Evolutionary conservation across 139 green algal genomes (phyloP).

Genomic region (Parachlorella kessleri): DNA sequence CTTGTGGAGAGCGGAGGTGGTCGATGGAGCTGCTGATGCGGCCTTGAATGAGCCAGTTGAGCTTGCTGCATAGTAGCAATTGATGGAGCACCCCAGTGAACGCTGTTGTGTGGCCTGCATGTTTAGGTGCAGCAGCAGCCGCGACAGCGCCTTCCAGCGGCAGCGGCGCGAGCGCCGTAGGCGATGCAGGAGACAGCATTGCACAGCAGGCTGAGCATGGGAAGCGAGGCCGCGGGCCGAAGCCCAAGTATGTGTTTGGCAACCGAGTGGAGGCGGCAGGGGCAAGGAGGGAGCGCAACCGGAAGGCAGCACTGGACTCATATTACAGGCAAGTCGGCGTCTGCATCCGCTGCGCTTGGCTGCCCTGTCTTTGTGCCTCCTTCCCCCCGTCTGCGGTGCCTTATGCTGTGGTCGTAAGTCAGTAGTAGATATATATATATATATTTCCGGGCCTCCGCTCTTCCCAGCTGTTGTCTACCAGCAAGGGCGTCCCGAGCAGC

Average conservation of each 20-base stretch:
- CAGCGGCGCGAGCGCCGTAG: neutral
- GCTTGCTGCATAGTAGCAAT: no score
- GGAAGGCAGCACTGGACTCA: slow-evolving; percentile 31
- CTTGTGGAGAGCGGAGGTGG: no score
- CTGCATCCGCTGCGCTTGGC: neutral
- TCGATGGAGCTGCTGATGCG: no score
- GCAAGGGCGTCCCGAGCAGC: neutral
- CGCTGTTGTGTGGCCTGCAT: no score
- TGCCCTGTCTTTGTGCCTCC: neutral
- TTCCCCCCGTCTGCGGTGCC: neutral
- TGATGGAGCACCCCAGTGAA: no score
- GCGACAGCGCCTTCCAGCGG: neutral
- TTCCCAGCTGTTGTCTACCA: neutral
- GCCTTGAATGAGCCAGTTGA: no score
- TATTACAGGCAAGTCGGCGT: slow-evolving; percentile 27
- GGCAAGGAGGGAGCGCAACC: slow-evolving; percentile 39
- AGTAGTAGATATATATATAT: neutral
- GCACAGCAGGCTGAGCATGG: no score
- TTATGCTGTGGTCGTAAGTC: no score
- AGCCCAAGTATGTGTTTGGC: slow-evolving; percentile 43
- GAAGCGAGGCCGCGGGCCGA: slow-evolving; percentile 34
- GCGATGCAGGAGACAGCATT: no score
- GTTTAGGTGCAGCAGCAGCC: neutral
- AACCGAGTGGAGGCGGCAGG: slow-evolving; percentile 28
- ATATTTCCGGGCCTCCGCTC: neutral